These are phyloP conservation scores for Fraxinus albicans DNA, from an alignment of 305 asterid genomes.

Conservation along the genomic window DNA sequence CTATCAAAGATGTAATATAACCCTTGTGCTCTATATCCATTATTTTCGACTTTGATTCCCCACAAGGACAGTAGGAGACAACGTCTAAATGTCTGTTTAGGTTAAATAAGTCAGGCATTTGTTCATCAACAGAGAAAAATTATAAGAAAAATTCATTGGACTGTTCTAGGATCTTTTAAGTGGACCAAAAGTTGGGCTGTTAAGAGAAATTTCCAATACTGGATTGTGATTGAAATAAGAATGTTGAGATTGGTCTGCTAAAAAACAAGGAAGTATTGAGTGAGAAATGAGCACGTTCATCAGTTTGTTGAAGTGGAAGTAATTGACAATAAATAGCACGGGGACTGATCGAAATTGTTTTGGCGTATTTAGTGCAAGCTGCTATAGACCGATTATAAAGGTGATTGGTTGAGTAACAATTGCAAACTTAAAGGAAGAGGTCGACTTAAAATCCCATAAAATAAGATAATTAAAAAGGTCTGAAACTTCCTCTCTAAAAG, in stretches of 20 bases:
- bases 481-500: neutral
- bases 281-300: neutral
- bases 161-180: neutral
- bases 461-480: neutral
- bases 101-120: neutral
- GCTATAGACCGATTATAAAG: neutral
- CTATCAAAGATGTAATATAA: neutral
- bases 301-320: neutral
- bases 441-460: neutral
- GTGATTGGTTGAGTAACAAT: neutral
- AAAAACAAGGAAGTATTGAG: neutral
- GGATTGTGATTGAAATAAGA: neutral
- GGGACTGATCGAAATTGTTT: neutral
- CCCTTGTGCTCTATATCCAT: neutral
- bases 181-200: neutral
- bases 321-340: neutral
- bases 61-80: neutral
- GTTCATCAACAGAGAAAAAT: neutral
- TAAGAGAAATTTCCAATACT: neutral
- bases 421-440: neutral
- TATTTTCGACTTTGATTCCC: neutral
- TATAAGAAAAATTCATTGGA: neutral
- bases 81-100: neutral
- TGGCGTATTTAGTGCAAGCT: neutral
- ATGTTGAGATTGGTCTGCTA: neutral